Evolutionary conservation across 1,139 yeast species (phyloP), one percentile per base, ranked within the genome.

Genomic region (Yarrowia galli): DNA sequence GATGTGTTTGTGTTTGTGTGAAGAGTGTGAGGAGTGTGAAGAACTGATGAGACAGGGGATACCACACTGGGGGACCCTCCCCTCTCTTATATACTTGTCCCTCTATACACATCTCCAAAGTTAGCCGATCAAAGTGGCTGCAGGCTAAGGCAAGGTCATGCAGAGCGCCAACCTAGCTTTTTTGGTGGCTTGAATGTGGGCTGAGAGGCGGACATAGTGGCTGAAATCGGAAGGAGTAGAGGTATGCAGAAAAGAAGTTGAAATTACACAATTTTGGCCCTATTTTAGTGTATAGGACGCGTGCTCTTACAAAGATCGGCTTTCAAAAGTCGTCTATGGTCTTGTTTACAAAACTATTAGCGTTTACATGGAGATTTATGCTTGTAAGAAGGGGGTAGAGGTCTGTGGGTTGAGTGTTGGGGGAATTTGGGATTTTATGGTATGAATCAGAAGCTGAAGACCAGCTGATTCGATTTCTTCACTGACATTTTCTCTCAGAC

Each of bases 81-180:
- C 56, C 42, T 42, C 42, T 20, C 28, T 51, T 53, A 36, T 53
- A 53, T 53, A 53, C 42, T 16, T 28, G 22, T n/a, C 32, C 8
- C 3, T 5, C 22, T 48, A 48, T 48, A n/a, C 58, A 12, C 42
- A 20, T 53, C 45, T 53, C 56, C 60, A 53, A 53, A 53, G 60
- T 53, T 53, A 53, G 60, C 60, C 60, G 60, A 53, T 53, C 58
- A 8, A n/a, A 53, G 60, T 53, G 60, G 60, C 60, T 53, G 60
- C 60, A 53, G 45, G 23, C 60, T 53, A 53, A 53, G 45, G 45
- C 42, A 53, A 35, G 20, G 60, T 53, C 60, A 53, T 53, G 60
- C 60, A 53, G 58, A 35, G 42, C 23, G 38, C 42, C 40, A 51
- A 51, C 60, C 45, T 53, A 36, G 23, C 43, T 10, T 28, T 22